phyloP scores from a whole-genome alignment of 2,329 filamentous ascomycete species.

The Phialophora expanda region DNA sequence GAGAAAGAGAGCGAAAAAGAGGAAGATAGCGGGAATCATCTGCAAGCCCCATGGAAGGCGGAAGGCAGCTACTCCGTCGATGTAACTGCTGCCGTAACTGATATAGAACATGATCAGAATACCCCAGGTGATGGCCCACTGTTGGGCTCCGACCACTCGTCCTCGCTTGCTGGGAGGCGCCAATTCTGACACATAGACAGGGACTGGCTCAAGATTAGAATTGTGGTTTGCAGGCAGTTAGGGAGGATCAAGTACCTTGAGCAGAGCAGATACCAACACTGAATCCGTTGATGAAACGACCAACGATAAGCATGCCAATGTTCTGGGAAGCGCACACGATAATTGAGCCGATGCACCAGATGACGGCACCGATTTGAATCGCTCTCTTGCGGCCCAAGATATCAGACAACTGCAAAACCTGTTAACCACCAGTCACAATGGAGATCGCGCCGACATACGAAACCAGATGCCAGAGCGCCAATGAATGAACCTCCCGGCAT shows the following conservation, averaged over 20 bases:
- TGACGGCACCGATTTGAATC: constrained; percentile 59
- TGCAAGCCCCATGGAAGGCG: constrained; percentile 69
- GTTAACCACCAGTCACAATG: neutral
- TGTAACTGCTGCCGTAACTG: constrained; percentile 65
- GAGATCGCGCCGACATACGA: constrained; percentile 58
- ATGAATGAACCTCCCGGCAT: constrained; percentile 76
- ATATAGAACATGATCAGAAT: constrained; percentile 66
- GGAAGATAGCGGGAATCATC: constrained; percentile 64
- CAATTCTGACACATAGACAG: constrained; percentile 73
- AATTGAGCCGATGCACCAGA: constrained; percentile 50
- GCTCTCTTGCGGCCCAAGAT: constrained; percentile 59
- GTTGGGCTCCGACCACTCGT: constrained; percentile 71
- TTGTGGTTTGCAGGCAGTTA: constrained; percentile 70
- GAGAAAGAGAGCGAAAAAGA: constrained; percentile 65
- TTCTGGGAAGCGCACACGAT: constrained; percentile 56
- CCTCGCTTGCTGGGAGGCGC: constrained; percentile 62
- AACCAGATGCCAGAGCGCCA: constrained; percentile 60
- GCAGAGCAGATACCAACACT: constrained; percentile 76
- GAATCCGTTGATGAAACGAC: constrained; percentile 72
- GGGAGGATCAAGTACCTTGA: constrained; percentile 51
- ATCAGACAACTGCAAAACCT: constrained; percentile 60
- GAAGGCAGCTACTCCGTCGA: constrained; percentile 64
- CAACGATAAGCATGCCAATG: constrained; percentile 72
- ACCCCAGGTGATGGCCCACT: constrained; percentile 75
- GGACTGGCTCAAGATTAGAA: constrained; percentile 57